Evolutionary conservation across 2,329 filamentous ascomycete species (phyloP).

Genomic region (Nemania sp.): DNA sequence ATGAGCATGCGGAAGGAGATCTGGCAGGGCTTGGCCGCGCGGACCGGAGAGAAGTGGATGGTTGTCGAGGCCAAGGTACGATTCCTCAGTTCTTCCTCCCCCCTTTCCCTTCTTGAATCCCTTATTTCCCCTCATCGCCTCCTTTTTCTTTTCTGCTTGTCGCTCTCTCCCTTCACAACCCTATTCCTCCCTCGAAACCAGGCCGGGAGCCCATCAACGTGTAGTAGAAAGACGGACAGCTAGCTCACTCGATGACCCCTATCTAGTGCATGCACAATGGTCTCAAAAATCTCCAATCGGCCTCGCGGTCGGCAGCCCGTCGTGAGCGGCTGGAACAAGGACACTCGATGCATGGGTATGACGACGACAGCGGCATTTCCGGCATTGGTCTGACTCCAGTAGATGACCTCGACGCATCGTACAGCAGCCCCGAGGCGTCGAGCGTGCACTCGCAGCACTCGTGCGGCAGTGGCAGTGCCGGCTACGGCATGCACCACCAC

Average conservation of each 20-base stretch:
- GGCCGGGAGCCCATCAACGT: no score
- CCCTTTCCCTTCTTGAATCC: background rate
- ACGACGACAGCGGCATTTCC: constrained; percentile 74
- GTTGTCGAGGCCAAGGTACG: constrained; percentile 66
- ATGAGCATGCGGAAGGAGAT: constrained; percentile 80
- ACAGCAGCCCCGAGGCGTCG: constrained; percentile 59
- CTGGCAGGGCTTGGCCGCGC: constrained; percentile 74
- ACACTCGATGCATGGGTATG: constrained; percentile 54
- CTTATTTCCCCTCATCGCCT: background rate
- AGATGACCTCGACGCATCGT: constrained; percentile 62
- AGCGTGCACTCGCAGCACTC: constrained; percentile 45
- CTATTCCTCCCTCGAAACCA: background rate
- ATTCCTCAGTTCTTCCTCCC: background rate
- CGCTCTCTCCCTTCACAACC: background rate
- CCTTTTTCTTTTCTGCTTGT: no score
- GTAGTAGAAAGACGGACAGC: no score
- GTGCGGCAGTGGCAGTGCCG: constrained; percentile 19
- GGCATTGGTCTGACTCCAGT: constrained; percentile 62
- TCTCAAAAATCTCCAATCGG: constrained; percentile 77
- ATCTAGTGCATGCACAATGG: constrained; percentile 80
- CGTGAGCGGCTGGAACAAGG: constrained; percentile 64
- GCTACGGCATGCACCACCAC: constrained; percentile 34
- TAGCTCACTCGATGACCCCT: background rate
- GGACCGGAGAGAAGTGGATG: constrained; percentile 82
- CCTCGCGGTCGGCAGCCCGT: constrained; percentile 67